phyloP scores from a whole-genome alignment of 345 rosid species.

The Moricandia arvensis region DNA sequence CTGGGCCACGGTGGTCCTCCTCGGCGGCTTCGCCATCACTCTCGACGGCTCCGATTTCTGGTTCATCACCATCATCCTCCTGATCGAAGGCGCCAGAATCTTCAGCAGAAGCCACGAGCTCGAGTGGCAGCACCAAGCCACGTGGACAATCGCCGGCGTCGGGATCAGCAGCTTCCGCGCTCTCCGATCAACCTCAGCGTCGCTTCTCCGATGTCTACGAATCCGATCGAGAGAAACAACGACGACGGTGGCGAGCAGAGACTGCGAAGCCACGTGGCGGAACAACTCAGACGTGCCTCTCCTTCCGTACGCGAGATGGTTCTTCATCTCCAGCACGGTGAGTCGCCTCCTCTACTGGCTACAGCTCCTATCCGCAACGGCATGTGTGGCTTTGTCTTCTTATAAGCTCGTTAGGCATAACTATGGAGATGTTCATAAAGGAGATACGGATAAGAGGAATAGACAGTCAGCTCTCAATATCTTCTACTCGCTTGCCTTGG shows the following conservation, averaged over 20 bases:
- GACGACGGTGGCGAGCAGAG: slow-evolving; percentile 6
- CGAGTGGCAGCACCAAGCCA: slow-evolving; percentile 93
- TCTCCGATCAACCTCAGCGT: slow-evolving; percentile 47
- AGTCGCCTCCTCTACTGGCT: slow-evolving; percentile 86
- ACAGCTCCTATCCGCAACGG: slow-evolving; percentile 72
- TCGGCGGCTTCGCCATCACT: slow-evolving; percentile 90
- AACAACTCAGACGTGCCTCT: slow-evolving; percentile 71
- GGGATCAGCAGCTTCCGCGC: slow-evolving; percentile 77
- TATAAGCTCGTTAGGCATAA: slow-evolving; percentile 69
- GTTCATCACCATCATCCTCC: slow-evolving; percentile 72
- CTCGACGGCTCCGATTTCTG: slow-evolving; percentile 79
- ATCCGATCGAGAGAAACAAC: slow-evolving; percentile 34
- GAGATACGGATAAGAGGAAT: slow-evolving; percentile 73
- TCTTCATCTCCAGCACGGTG: slow-evolving; percentile 58
- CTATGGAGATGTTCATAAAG: slow-evolving; percentile 68
- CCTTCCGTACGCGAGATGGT: slow-evolving; percentile 71
- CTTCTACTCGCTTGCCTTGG: slow-evolving; percentile 77
- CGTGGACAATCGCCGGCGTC: slow-evolving; percentile 70
- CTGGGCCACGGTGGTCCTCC: slow-evolving; percentile 95
- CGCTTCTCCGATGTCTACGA: slow-evolving; percentile 24
- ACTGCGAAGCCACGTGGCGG: slow-evolving; percentile 50
- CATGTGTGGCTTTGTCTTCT: slow-evolving; percentile 64
- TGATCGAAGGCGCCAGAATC: slow-evolving; percentile 81
- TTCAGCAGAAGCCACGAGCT: slow-evolving; percentile 92
- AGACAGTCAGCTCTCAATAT: slow-evolving; percentile 60